Evolutionary conservation across 352 stramenopile species (phyloP), one percentile per base, ranked within the genome.

Genomic region (Phytophthora syringae): DNA sequence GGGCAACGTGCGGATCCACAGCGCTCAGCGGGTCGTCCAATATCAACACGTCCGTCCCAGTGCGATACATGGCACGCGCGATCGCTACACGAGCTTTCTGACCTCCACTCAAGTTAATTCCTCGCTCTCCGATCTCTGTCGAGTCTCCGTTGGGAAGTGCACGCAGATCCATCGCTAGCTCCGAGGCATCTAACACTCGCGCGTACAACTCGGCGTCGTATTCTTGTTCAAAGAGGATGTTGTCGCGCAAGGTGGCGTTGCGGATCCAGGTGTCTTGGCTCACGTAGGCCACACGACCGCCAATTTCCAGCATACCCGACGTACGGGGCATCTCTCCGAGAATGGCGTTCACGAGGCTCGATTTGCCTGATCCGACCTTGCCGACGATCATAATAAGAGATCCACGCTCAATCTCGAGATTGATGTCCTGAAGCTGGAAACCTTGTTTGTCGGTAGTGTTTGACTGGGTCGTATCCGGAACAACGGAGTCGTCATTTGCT

Each of bases 1-100:
- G 89, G 0, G 89, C 96, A 7, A 99, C 96, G 67, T 99, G 94
- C 22, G n/a, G n/a, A n/a, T n/a, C n/a, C n/a, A n/a, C n/a, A n/a
- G n/a, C n/a, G n/a, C n/a, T n/a, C n/a, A n/a, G 89, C 13, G 93
- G 88, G 63, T 99, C 97, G 59, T 99, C 97, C 18, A 99, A 72
- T 20, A 99, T 66, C 60, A 97, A 86, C 22, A 99, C 70, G 59
- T 99, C 93, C 1, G 86, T 84, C 21, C 80, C 60, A 7, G 84
- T 44, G 83, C 56, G 77, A 70, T 99, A 99, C 43, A 98, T 86
- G 2, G 86, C 92, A n/a, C 97, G 75, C 11, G 97, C 97, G 10
- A 99, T 76, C 0, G 82, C 79, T n/a, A n/a, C n/a, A 22, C 94
- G 81, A 39, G 78, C 72, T 58, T 90, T 88, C 42, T 90, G 82